A percentile compares a stretch with the other conserved stretches of the same genome.
Evolutionary conservation across 140 eudicot species (phyloP).

Genomic region (Oenanthe javanica): DNA sequence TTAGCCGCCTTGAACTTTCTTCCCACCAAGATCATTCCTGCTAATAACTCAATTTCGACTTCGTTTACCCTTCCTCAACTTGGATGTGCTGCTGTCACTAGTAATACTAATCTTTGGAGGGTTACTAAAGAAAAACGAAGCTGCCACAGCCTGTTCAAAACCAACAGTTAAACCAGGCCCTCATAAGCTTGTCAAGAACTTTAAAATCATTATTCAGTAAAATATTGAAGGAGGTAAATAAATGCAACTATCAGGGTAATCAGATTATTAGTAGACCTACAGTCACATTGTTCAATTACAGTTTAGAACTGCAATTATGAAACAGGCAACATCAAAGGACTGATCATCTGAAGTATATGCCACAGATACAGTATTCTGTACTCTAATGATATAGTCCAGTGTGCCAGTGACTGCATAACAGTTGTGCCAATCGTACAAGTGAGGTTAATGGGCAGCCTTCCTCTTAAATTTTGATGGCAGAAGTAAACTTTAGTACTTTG

Average conservation of each 20-base stretch:
- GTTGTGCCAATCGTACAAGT: not conserved
- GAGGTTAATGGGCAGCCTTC: not conserved
- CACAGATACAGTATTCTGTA: not conserved
- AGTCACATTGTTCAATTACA: not conserved
- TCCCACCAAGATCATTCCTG: constrained; percentile 49
- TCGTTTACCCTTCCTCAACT: constrained; percentile 51
- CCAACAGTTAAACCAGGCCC: not conserved
- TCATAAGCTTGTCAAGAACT: not conserved
- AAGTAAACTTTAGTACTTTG: not conserved
- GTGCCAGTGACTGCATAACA: not conserved
- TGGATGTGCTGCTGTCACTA: constrained; percentile 78
- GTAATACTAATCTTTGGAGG: constrained; percentile 78
- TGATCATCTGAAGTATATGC: not conserved
- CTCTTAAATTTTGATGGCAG: not conserved
- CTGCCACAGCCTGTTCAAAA: constrained; percentile 71
- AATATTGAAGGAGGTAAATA: not conserved
- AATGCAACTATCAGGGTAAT: not conserved
- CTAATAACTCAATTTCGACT: constrained; percentile 62
- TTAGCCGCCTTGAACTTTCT: constrained; percentile 28
- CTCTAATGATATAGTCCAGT: not conserved
- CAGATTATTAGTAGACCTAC: not conserved
- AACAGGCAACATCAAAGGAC: not conserved
- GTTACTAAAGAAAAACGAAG: constrained; percentile 70
- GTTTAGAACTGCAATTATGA: not conserved
- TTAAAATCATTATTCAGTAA: not conserved